Percentiles rank a stretch among this genome's conserved stretches.
Evolutionary conservation across 495 filamentous ascomycete genomes (phyloP).

Genomic region (Staphylotrichum longicolle): DNA sequence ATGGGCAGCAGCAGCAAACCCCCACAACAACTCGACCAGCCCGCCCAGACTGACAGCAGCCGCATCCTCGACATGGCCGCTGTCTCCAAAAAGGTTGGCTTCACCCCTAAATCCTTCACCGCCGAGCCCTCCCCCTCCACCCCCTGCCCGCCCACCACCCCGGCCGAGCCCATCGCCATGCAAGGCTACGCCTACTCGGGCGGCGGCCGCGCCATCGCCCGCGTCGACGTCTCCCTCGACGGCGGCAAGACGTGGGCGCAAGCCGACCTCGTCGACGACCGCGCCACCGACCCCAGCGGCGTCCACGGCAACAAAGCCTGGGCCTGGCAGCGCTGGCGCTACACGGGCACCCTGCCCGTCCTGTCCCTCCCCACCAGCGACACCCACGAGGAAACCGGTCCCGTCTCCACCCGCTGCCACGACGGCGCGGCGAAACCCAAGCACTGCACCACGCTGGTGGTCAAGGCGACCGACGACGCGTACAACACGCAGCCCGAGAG

Average conservation of each 20-base stretch:
- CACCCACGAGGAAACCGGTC: neutral
- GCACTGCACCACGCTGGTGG: conserved; percentile 45
- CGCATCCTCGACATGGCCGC: conserved; percentile 24
- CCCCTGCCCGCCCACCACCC: conserved; percentile 17
- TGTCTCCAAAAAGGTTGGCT: conserved; percentile 23
- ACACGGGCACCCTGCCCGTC: conserved; percentile 28
- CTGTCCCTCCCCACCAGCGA: conserved; percentile 6
- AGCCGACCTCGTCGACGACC: conserved; percentile 47
- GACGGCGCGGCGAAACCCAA: neutral
- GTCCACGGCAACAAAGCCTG: conserved; percentile 45
- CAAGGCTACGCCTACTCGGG: conserved; percentile 61
- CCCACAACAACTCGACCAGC: neutral
- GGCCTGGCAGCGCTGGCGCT: conserved; percentile 56
- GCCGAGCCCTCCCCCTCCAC: neutral
- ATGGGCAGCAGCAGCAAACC: conserved; percentile 9
- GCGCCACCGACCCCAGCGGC: conserved; percentile 20
- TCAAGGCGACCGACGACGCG: conserved; percentile 58
- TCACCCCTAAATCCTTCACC: conserved; percentile 8
- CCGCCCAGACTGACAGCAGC: neutral
- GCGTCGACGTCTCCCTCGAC: conserved; percentile 58
- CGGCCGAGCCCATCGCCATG: conserved; percentile 38
- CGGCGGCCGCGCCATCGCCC: conserved; percentile 52
- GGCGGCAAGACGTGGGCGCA: conserved; percentile 55
- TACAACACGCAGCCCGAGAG: conserved; percentile 57
- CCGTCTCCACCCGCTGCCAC: neutral